Base-by-base conservation (phyloP, 1,139 yeast species). In the Geotrichum histeridarum region DNA sequence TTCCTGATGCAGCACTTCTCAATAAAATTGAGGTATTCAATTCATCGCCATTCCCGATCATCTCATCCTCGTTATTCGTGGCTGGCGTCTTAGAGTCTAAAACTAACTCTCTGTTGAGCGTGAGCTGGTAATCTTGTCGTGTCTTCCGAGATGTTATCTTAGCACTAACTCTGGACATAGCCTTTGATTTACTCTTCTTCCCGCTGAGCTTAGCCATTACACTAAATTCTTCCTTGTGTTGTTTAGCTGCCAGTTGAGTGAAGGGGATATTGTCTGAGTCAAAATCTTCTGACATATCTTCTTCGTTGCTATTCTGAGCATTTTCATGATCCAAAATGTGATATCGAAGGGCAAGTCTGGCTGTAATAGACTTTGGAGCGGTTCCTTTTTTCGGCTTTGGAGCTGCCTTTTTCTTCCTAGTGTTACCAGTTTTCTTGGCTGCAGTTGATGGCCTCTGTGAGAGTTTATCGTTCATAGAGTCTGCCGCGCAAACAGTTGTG, bases 101-200 rank as follows among this genome's bases (percentile, higher is more conserved):
- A 9, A 17, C 46, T 11, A 17, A 17, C 39, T 8, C 39, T 37
- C 3, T 42, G 17, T 8, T 14, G 8, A 42, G 30, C 14, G 42
- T 37, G 7, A 36, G 50, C 42, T 46, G 50, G 18, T 46, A 37
- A 8, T 46, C 42, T 18, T 36, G 32, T 27, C 42, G 31, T 22
- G 41, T 22, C 36, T 37, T 46, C 14, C 42, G 41, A 4, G 50
- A 46, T 4, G 51, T 14, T 8, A 48, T 48, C 32, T 48, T 48
- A 17, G 51, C 31, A 39, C 46, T 42, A 18, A 41, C 6, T 12
- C 27, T 41, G n/a, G 32, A 15, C 39, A 48, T 31, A 1, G 15
- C 17, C 31, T 17, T 41, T 8, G 30, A 32, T 18, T 48, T 48
- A 3, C 31, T 7, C 17, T 33, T 32, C 27, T 48, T 48, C 12